Evolutionary conservation across 2,329 filamentous ascomycete genomes (phyloP).

Genomic region (Colletotrichum tamarilloi): DNA sequence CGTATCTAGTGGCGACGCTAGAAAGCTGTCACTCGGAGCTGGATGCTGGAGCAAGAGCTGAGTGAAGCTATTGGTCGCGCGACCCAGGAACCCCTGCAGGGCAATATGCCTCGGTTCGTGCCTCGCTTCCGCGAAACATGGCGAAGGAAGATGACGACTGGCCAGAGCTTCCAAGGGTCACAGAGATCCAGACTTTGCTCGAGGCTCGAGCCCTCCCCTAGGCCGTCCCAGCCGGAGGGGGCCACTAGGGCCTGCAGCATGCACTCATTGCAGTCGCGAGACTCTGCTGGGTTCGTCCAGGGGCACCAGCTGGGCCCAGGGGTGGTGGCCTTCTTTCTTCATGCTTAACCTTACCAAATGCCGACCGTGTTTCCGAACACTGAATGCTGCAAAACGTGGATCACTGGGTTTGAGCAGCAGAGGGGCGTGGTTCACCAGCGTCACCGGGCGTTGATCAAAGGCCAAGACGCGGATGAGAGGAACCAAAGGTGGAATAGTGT

Average conservation of each 20-base stretch:
- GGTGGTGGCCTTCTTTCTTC: background rate
- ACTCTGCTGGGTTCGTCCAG: slow-evolving; percentile 1
- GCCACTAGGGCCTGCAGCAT: background rate
- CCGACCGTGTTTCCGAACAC: slow-evolving; percentile 1
- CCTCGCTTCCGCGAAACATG: background rate
- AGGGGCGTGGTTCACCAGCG: background rate
- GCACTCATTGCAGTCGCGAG: background rate
- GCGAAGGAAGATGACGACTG: background rate
- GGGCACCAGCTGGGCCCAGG: background rate
- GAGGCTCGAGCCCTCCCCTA: background rate
- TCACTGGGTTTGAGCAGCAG: background rate
- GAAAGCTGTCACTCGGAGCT: background rate
- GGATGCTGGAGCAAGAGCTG: background rate
- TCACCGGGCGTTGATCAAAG: background rate
- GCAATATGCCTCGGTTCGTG: background rate
- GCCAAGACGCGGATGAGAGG: slow-evolving; percentile 13
- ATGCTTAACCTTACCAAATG: background rate
- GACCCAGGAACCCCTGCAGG: background rate
- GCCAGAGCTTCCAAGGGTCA: background rate
- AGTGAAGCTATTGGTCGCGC: background rate
- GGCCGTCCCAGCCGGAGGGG: background rate
- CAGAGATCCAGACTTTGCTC: background rate
- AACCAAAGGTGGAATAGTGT: slow-evolving; percentile 6
- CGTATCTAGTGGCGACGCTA: background rate
- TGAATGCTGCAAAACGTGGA: background rate